phyloP scores from a whole-genome alignment of 805 yeast species.

The baker's yeast (Saccharomyces cerevisiae) region DNA sequence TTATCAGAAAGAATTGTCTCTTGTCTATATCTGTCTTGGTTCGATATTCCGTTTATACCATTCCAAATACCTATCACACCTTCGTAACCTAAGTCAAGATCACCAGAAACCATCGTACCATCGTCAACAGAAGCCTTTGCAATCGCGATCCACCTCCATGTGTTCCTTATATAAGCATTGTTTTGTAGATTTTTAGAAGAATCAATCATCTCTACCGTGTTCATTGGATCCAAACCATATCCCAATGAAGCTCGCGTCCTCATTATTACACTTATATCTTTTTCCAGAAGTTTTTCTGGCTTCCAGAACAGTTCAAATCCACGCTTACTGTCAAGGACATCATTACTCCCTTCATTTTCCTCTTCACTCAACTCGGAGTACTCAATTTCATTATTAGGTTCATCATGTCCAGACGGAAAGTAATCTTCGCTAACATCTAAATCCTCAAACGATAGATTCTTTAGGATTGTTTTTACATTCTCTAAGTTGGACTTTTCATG shows the following conservation, averaged over 20 bases:
- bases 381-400: slow-evolving; percentile 6
- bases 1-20: slow-evolving; percentile 25
- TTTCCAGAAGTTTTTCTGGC: slow-evolving; percentile 43
- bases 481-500: slow-evolving; percentile 14
- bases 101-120: slow-evolving; percentile 59
- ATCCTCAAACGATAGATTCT: slow-evolving; percentile 27
- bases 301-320: slow-evolving; percentile 26
- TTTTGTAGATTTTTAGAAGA: slow-evolving; percentile 42
- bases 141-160: slow-evolving; percentile 87
- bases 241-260: slow-evolving; percentile 63
- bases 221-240: slow-evolving; percentile 60
- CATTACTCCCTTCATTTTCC: slow-evolving; percentile 15
- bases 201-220: slow-evolving; percentile 54
- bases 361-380: slow-evolving; percentile 14
- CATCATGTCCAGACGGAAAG: not conserved
- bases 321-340: slow-evolving; percentile 16
- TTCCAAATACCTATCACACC: slow-evolving; percentile 91
- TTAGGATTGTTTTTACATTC: slow-evolving; percentile 15
- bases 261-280: slow-evolving; percentile 70
- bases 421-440: slow-evolving; percentile 24
- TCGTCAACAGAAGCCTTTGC: slow-evolving; percentile 57
- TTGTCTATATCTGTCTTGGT: slow-evolving; percentile 40
- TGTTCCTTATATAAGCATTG: slow-evolving; percentile 53
- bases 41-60: slow-evolving; percentile 46
- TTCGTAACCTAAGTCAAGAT: slow-evolving; percentile 72